These are phyloP conservation scores for Globisporangium mamillatum DNA, from an alignment of 352 stramenopile species.

Conservation along the genomic window DNA sequence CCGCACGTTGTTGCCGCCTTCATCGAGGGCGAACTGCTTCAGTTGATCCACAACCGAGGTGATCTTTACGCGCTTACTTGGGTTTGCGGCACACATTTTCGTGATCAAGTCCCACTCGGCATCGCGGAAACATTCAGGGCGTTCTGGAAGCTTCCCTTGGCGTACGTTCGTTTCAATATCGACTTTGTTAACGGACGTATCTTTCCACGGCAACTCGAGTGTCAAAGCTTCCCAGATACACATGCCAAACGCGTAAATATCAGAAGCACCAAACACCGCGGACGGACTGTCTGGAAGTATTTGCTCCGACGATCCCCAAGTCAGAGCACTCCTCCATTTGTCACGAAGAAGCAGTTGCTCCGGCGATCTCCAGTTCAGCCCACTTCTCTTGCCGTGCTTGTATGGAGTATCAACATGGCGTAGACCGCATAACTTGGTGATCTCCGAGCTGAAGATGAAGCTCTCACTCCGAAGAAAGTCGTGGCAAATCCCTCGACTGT, in stretches of 20 bases:
- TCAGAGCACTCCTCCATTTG: conserved; percentile 9
- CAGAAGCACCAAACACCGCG: conserved; percentile 3
- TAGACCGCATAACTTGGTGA: conserved; percentile 1
- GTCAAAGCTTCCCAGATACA: conserved; percentile 20
- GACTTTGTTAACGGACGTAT: neutral
- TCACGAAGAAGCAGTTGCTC: neutral
- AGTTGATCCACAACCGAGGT: conserved; percentile 14
- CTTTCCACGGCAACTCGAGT: neutral
- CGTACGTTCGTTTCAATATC: neutral
- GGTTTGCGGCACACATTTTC: conserved; percentile 16
- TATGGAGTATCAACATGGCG: neutral
- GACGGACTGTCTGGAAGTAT: neutral
- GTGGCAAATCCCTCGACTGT: neutral
- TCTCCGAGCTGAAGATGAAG: conserved; percentile 6
- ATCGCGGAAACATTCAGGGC: neutral
- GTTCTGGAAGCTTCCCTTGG: neutral
- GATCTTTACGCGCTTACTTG: conserved; percentile 15
- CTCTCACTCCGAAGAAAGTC: conserved; percentile 12
- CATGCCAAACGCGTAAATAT: conserved; percentile 31
- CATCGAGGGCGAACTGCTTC: neutral
- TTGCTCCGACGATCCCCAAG: conserved; percentile 4
- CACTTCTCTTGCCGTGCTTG: neutral
- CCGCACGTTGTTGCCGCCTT: neutral
- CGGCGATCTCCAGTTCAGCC: conserved; percentile 20
- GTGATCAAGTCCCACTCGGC: conserved; percentile 15